phyloP scores from a whole-genome alignment of 2,329 filamentous ascomycete genomes.

The Epichloe baconii region DNA sequence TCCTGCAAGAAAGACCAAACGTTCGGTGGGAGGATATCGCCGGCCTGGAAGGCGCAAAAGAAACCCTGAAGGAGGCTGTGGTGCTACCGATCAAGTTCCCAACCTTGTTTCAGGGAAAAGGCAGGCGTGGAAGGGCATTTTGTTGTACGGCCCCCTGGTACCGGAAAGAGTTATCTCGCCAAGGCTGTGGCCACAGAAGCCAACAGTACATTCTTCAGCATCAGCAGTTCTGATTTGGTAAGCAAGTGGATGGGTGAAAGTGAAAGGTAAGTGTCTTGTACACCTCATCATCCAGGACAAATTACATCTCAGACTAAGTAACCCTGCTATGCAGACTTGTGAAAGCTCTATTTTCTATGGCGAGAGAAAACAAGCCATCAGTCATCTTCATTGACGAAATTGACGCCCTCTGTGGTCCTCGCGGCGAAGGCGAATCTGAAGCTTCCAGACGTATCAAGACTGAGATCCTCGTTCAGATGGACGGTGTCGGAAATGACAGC shows the following conservation, averaged over 20 bases:
- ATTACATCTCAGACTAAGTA: constrained; percentile 10
- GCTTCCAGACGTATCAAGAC: constrained; percentile 97
- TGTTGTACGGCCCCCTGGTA: constrained; percentile 91
- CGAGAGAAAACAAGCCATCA: constrained; percentile 91
- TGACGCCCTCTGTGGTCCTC: constrained; percentile 86
- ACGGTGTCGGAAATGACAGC: constrained; percentile 92
- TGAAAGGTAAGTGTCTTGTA: constrained; percentile 53
- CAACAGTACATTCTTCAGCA: constrained; percentile 98
- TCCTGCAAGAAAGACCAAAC: constrained; percentile 89
- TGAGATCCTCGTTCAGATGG: constrained; percentile 97
- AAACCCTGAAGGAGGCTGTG: constrained; percentile 94
- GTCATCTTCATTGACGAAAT: constrained; percentile 99
- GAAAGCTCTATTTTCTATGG: constrained; percentile 95
- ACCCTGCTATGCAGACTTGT: constrained; percentile 50
- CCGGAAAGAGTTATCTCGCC: constrained; percentile 92
- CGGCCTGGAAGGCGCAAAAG: constrained; percentile 84
- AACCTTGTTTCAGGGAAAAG: constrained; percentile 87
- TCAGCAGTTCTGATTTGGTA: constrained; percentile 91
- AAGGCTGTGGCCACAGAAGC: constrained; percentile 97
- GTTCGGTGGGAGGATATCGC: constrained; percentile 98
- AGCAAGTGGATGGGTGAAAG: constrained; percentile 99
- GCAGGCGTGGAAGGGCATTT: constrained; percentile 95
- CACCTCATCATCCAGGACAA: not conserved
- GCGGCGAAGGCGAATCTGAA: constrained; percentile 91
- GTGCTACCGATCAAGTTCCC: constrained; percentile 98